These are phyloP conservation scores for Acephala macrosclerotiorum DNA, from an alignment of 2,329 filamentous ascomycete genomes.

Conservation along the genomic window DNA sequence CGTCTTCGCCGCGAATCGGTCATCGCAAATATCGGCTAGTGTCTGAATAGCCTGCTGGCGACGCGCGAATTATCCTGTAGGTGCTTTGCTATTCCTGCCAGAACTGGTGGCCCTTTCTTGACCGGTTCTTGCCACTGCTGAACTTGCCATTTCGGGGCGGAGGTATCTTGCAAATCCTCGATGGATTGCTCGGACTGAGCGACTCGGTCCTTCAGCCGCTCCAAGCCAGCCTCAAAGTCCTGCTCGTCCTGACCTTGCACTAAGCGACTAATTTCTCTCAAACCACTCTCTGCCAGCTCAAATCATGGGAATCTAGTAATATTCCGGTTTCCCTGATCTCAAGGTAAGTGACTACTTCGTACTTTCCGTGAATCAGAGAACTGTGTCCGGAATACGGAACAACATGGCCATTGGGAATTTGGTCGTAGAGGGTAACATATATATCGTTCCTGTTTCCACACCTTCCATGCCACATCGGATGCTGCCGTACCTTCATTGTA, in stretches of 20 bases:
- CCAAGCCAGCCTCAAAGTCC: not conserved
- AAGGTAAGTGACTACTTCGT: not conserved
- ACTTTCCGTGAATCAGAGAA: no score
- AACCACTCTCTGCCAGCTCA: slow-evolving; percentile 17
- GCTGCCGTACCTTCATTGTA: slow-evolving; percentile 2
- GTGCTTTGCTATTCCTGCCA: not conserved
- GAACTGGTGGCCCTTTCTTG: slow-evolving; percentile 1
- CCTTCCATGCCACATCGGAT: slow-evolving; percentile 14
- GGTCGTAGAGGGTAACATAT: not conserved
- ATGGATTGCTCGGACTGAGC: not conserved
- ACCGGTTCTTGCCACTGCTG: slow-evolving; percentile 1
- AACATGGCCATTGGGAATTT: no score
- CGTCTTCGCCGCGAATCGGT: not conserved
- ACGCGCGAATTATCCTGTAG: not conserved
- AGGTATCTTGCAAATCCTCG: not conserved
- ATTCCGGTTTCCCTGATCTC: no score
- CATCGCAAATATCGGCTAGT: not conserved
- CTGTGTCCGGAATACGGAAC: no score
- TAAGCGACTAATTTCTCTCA: slow-evolving; percentile 12
- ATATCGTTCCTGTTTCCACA: slow-evolving; percentile 13
- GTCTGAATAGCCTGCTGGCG: not conserved
- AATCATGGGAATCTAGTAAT: slow-evolving; percentile 12
- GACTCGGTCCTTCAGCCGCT: not conserved
- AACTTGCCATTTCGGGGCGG: not conserved
- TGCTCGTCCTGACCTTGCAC: slow-evolving; percentile 5